Conservation (phyloP, 345 rosid species). For the Eutrema yunnanense region DNA sequence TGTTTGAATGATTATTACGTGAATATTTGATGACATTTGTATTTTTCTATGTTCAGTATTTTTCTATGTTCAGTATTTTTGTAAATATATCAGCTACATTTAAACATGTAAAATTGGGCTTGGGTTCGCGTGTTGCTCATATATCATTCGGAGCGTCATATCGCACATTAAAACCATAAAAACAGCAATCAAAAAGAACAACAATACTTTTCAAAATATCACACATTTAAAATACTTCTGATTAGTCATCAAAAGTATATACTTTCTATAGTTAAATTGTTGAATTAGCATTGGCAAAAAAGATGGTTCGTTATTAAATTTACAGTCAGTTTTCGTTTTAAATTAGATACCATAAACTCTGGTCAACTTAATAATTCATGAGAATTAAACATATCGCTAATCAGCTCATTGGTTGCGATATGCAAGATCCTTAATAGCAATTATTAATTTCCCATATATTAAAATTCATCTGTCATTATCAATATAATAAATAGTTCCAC, state of each 20-base stretch:
- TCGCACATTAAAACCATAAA: background rate
- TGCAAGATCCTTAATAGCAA: constrained; percentile 21
- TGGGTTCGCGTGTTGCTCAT: background rate
- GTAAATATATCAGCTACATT: background rate
- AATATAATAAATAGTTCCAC: constrained; percentile 9
- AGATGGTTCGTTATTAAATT: background rate
- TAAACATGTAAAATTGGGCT: background rate
- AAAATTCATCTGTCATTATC: constrained; percentile 2
- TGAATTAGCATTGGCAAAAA: background rate
- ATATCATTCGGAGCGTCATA: background rate
- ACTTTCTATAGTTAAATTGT: background rate
- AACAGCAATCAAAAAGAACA: background rate
- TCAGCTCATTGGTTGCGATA: constrained; percentile 15
- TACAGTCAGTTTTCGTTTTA: background rate
- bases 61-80: background rate
- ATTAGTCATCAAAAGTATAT: background rate
- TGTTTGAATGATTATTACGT: background rate
- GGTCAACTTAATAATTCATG: constrained; percentile 28
- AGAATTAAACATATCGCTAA: constrained; percentile 11
- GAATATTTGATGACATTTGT: background rate
- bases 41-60: background rate
- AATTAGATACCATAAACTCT: background rate
- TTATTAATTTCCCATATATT: background rate
- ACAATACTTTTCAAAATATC: background rate
- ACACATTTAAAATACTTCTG: background rate